Evolutionary conservation across 169 alveolate species (phyloP).

Genomic region (Eimeria praecox): DNA sequence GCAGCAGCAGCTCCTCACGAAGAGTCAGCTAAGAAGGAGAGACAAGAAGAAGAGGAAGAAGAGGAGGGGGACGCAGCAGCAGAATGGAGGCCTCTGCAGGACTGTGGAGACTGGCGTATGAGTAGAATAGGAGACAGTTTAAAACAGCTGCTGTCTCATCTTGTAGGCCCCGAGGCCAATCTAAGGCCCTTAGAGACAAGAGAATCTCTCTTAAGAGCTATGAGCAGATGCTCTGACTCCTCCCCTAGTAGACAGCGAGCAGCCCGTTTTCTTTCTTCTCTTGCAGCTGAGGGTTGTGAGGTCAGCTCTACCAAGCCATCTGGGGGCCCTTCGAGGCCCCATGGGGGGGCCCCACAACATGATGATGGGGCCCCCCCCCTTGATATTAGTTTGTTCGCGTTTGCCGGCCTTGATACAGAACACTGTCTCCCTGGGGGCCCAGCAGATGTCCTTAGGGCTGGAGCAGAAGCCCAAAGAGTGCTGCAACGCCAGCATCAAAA

Average conservation of each 20-base stretch:
- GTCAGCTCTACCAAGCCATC: too few relatives aligned
- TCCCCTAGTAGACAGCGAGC: too few relatives aligned
- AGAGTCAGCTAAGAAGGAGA: neutral
- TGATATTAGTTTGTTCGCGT: neutral
- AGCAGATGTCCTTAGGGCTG: neutral
- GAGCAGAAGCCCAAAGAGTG: conserved; percentile 1
- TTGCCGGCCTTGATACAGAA: neutral
- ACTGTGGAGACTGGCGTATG: neutral
- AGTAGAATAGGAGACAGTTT: neutral
- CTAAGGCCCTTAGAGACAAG: neutral
- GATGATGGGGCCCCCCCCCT: neutral
- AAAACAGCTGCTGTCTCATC: neutral
- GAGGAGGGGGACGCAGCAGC: too few relatives aligned
- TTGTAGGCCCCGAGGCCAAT: neutral
- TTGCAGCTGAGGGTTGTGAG: too few relatives aligned
- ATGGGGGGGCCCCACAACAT: too few relatives aligned
- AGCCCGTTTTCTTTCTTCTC: neutral
- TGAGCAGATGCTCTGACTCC: neutral
- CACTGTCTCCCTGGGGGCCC: conserved; percentile 29
- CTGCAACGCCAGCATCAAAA: neutral
- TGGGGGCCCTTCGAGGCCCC: conserved; percentile 2
- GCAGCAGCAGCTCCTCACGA: neutral
- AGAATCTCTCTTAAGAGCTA: neutral
- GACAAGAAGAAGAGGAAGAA: neutral
- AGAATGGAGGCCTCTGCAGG: neutral